Evolutionary conservation across 169 alveolate genomes (phyloP), one percentile per base, ranked within the genome.

Genomic region (Sarcocystis neurona): DNA sequence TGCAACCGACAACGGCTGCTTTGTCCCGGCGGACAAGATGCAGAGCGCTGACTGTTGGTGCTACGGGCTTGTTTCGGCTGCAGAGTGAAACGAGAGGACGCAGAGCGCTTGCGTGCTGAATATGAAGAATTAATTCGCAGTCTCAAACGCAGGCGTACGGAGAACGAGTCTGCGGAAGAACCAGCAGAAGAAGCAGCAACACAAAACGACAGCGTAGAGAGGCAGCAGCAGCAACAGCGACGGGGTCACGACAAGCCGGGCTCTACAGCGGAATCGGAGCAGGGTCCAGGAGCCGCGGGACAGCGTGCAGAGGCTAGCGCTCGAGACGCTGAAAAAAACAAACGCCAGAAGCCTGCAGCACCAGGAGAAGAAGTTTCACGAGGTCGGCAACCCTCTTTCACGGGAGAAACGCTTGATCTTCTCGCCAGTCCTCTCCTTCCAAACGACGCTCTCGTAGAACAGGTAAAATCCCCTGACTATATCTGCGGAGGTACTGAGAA

Each of bases 361-460:
- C n/a, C n/a, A n/a, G n/a, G n/a, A n/a, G n/a, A n/a, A n/a, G n/a
- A n/a, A n/a, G n/a, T n/a, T n/a, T n/a, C n/a, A n/a, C n/a, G n/a
- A n/a, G n/a, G n/a, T n/a, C n/a, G n/a, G n/a, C n/a, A n/a, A 15
- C 3, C 41, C 80, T 18, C 27, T 18, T 4, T 72, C 34, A 47
- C 66, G 15, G 20, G 89, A 27, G 92, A 89, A 39, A 88, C 92
- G 41, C 89, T 94, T 8, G 96, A 95, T 32, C 92, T 93, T 23
- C 94, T 95, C 63, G 94, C 94, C 70, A 94, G 92, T 90, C 98
- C 98, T 0, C 94, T 96, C 23, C 92, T 96, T 30, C 95, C 97
- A 10, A 97, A 93, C 4, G 96, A 94, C 84, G 84, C 68, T 27
- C 82, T 94, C 72, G 91, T 75, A 44, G 89, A 88, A 39, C 86